Conservation (phyloP, 306 rosid genomes). For the Quercus mongolica region DNA sequence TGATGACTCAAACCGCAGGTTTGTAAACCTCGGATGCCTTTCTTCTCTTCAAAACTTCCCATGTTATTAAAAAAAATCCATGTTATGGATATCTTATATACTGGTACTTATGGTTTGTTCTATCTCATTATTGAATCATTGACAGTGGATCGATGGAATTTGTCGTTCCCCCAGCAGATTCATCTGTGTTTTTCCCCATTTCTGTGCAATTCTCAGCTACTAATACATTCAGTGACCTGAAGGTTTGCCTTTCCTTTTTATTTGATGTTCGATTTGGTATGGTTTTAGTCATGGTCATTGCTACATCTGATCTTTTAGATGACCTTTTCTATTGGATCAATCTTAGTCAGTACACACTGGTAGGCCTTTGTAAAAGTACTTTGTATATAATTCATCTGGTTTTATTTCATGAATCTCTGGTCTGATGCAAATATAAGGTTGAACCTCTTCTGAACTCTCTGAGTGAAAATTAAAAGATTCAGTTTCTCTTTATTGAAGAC, state of each 20-base stretch:
- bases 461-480: not conserved
- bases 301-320: not conserved
- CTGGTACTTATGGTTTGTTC: not conserved
- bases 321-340: too few relatives aligned
- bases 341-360: too few relatives aligned
- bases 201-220: slow-evolving; percentile 76
- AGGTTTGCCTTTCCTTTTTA: slow-evolving; percentile 44
- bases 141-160: slow-evolving; percentile 94
- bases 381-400: not conserved
- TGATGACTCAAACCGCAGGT: slow-evolving; percentile 95
- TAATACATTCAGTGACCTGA: slow-evolving; percentile 78
- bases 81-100: not conserved
- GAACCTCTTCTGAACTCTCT: not conserved
- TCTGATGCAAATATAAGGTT: not conserved
- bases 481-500: not conserved
- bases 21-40: slow-evolving; percentile 3
- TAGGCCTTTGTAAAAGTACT: too few relatives aligned
- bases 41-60: not conserved
- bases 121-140: slow-evolving; percentile 2
- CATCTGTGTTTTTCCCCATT: slow-evolving; percentile 85
- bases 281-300: not conserved
- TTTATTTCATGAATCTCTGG: not conserved
- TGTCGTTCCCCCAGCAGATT: slow-evolving; percentile 87
- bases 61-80: not conserved
- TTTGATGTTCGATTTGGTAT: not conserved